Conservation (phyloP, 495 filamentous ascomycete genomes). For the Cercophora scortea region DNA sequence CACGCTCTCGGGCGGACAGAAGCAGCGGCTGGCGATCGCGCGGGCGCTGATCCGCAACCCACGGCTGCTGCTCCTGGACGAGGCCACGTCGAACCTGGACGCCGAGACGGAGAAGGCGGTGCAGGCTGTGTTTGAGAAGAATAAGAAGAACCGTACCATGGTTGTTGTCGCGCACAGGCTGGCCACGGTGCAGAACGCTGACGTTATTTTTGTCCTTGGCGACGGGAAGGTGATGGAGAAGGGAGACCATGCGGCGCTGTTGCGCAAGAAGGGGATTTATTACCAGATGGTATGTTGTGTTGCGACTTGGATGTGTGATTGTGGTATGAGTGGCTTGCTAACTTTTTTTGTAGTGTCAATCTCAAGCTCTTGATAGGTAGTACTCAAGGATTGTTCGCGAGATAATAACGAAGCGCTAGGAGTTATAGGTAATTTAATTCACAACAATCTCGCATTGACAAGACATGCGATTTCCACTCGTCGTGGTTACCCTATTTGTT, state of each 20-base stretch:
- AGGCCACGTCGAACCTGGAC: conserved; percentile 72
- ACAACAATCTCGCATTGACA: too few species aligned
- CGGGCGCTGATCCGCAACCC: conserved; percentile 70
- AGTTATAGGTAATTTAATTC: too few species aligned
- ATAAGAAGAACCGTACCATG: conserved; percentile 57
- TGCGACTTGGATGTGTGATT: background rate
- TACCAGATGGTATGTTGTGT: conserved; percentile 44
- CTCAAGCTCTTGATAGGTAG: conserved; percentile 41
- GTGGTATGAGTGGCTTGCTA: background rate
- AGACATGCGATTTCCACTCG: too few species aligned
- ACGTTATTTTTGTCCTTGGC: conserved; percentile 49
- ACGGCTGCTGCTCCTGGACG: conserved; percentile 66
- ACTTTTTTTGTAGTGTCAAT: conserved; percentile 34
- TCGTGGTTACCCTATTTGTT: too few species aligned
- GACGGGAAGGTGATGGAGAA: conserved; percentile 47
- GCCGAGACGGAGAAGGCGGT: conserved; percentile 66
- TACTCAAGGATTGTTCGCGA: too few species aligned
- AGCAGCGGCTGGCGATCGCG: conserved; percentile 68
- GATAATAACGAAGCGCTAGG: too few species aligned
- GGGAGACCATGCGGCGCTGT: conserved; percentile 41
- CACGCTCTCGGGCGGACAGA: conserved; percentile 69
- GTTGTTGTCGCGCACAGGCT: conserved; percentile 67
- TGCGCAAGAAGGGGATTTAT: conserved; percentile 45
- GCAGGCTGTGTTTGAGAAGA: conserved; percentile 62
- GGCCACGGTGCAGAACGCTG: conserved; percentile 50